Evolutionary conservation across 73 alveolate species (phyloP).

Genomic region (Effrenium voratum): DNA sequence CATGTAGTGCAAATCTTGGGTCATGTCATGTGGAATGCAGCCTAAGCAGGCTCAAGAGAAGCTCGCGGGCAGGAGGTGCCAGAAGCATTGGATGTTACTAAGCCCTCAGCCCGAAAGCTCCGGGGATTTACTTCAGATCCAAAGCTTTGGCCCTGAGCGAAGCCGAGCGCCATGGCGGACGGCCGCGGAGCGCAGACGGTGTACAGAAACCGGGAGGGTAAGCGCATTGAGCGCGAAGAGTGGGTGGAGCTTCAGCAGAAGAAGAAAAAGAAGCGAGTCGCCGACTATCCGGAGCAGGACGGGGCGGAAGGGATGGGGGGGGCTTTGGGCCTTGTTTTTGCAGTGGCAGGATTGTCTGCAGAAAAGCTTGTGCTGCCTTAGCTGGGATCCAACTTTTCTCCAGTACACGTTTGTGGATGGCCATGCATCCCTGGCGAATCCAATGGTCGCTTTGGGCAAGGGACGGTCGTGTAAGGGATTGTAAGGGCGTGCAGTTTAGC

Average conservation of each 20-base stretch:
- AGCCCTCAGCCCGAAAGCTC: too few relatives aligned
- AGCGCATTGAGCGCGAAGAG: constrained; percentile 68
- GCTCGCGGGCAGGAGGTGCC: too few relatives aligned
- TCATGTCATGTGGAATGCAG: too few relatives aligned
- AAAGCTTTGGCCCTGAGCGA: too few relatives aligned
- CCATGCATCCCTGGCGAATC: not conserved
- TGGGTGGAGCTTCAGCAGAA: constrained; percentile 79
- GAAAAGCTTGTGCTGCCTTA: not conserved
- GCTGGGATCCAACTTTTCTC: not conserved
- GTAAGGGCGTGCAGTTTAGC: not conserved
- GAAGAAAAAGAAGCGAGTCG: constrained; percentile 51
- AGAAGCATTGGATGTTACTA: too few relatives aligned
- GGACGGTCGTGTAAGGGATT: not conserved
- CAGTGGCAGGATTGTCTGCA: not conserved
- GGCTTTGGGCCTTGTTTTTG: not conserved
- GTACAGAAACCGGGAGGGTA: constrained; percentile 70
- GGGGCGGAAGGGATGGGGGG: not conserved
- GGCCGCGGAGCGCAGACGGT: constrained; percentile 73
- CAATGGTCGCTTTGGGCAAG: not conserved
- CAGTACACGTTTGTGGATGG: not conserved
- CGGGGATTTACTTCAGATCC: too few relatives aligned
- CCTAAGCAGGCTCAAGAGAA: too few relatives aligned
- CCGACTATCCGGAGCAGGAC: constrained; percentile 90
- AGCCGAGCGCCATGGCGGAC: too few relatives aligned
- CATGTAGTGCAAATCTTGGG: too few relatives aligned